Conservation (phyloP, 768 basidiomycete genomes). For the Pisolithus marmoratus region DNA sequence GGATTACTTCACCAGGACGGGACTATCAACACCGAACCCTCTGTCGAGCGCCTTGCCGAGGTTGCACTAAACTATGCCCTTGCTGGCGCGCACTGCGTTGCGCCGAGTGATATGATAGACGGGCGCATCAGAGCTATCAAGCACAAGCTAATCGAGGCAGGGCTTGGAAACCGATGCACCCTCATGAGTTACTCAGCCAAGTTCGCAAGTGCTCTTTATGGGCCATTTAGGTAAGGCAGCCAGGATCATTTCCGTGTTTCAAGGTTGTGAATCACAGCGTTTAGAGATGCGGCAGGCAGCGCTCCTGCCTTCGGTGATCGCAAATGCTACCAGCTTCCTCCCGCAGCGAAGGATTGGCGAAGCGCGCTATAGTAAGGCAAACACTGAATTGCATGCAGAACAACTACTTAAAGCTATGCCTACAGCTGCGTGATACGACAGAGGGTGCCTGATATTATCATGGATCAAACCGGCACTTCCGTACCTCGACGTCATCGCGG, state of each 20-base stretch:
- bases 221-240: slow-evolving; percentile 78
- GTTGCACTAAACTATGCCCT: slow-evolving; percentile 89
- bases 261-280: background rate
- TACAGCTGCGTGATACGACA: slow-evolving; percentile 73
- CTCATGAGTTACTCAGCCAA: slow-evolving; percentile 98
- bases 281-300: slow-evolving; percentile 94
- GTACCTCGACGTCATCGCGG: slow-evolving; percentile 93
- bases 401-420: background rate
- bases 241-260: background rate
- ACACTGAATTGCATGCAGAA: background rate
- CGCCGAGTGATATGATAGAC: slow-evolving; percentile 99
- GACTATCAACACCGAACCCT: slow-evolving; percentile 70
- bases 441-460: slow-evolving; percentile 98
- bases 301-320: slow-evolving; percentile 92
- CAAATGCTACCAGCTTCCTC: slow-evolving; percentile 98
- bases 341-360: slow-evolving; percentile 80
- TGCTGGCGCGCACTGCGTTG: slow-evolving; percentile 97
- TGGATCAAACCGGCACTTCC: slow-evolving; percentile 98
- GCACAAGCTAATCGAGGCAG: slow-evolving; percentile 71
- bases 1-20: slow-evolving; percentile 72
- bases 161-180: slow-evolving; percentile 81
- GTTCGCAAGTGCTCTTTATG: slow-evolving; percentile 92
- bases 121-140: slow-evolving; percentile 91
- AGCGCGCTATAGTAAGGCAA: slow-evolving; percentile 80
- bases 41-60: slow-evolving; percentile 83